These are phyloP conservation scores for Aspergillus fijiensis DNA, from an alignment of 2,329 filamentous ascomycete species.

Conservation along the genomic window DNA sequence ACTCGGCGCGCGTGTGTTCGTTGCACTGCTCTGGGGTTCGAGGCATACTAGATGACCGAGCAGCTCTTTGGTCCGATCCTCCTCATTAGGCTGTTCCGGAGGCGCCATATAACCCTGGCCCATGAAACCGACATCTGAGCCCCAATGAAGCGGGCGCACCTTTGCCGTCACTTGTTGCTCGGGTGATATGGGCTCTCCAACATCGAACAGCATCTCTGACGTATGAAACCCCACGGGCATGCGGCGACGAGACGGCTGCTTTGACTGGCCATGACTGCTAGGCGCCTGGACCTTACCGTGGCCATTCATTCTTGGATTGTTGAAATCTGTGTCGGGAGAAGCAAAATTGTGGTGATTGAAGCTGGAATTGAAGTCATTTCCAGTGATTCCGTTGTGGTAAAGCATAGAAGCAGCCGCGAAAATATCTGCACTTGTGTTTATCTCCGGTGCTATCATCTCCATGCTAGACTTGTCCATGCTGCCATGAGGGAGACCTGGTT, in stretches of 20 bases:
- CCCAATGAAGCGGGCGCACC: constrained; percentile 58
- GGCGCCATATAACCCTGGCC: constrained; percentile 60
- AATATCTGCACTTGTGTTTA: constrained; percentile 49
- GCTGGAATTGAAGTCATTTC: constrained; percentile 29
- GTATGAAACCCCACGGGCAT: constrained; percentile 37
- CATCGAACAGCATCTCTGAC: constrained; percentile 40
- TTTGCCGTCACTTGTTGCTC: constrained; percentile 42
- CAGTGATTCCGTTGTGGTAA: constrained; percentile 37
- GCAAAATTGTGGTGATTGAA: constrained; percentile 32
- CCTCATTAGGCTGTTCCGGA: constrained; percentile 57
- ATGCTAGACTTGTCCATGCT: constrained; percentile 26
- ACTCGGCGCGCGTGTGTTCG: constrained; percentile 60
- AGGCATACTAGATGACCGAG: constrained; percentile 60
- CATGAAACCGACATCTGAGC: constrained; percentile 66
- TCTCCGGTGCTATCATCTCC: constrained; percentile 25
- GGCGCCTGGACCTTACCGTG: constrained; percentile 22
- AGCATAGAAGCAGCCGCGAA: constrained; percentile 57
- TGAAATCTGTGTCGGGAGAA: constrained; percentile 23
- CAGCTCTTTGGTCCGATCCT: constrained; percentile 57
- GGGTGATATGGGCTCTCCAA: constrained; percentile 33
- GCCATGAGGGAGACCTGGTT: constrained; percentile 43
- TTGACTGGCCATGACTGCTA: constrained; percentile 12
- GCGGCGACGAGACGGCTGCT: constrained; percentile 19
- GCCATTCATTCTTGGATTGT: constrained; percentile 16
- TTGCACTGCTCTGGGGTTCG: constrained; percentile 57